A percentile compares a stretch with the other conserved stretches of the same genome.
Evolutionary conservation across 306 rosid species (phyloP).

Genomic region (Hippophae gyantsensis): DNA sequence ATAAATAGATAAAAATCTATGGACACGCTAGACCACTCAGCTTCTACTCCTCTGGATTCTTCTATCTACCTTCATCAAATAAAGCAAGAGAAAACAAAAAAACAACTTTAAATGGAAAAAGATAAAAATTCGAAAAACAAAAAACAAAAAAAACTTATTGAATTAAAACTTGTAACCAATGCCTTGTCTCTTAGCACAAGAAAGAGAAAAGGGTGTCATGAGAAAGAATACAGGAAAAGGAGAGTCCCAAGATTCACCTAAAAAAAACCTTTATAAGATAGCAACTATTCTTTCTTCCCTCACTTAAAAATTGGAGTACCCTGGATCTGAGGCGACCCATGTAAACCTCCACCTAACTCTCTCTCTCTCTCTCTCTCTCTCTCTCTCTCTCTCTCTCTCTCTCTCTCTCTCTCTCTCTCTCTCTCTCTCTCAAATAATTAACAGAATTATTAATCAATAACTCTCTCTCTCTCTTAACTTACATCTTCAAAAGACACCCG

Average conservation of each 20-base stretch:
- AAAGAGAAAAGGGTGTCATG: conserved; percentile 50
- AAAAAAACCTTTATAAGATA: conserved; percentile 50
- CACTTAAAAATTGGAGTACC: conserved; percentile 33
- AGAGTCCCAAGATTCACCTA: conserved; percentile 65
- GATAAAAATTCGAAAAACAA: conserved; percentile 12
- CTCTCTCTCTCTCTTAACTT: conserved; percentile 10
- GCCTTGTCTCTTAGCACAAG: conserved; percentile 52
- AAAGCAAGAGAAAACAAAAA: conserved; percentile 39
- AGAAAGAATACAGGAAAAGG: conserved; percentile 55
- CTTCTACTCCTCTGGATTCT: conserved; percentile 47
- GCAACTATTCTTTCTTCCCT: conserved; percentile 29
- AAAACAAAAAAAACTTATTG: background rate
- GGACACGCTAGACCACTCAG: conserved; percentile 27
- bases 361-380: conserved; percentile 18
- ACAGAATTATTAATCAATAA: conserved; percentile 25
- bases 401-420: conserved; percentile 21
- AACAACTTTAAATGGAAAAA: conserved; percentile 26
- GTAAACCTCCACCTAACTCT: conserved; percentile 25
- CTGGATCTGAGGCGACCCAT: conserved; percentile 92
- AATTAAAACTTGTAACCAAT: conserved; percentile 33
- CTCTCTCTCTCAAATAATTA: conserved; percentile 29
- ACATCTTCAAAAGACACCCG: conserved; percentile 10
- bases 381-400: conserved; percentile 21
- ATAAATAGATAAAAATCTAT: conserved; percentile 17
- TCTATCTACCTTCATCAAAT: conserved; percentile 38